Percentiles rank a stretch among this genome's conserved stretches.
These are phyloP conservation scores for Saxophila tyrrhenica DNA, from an alignment of 495 filamentous ascomycete species.

Conservation along the genomic window DNA sequence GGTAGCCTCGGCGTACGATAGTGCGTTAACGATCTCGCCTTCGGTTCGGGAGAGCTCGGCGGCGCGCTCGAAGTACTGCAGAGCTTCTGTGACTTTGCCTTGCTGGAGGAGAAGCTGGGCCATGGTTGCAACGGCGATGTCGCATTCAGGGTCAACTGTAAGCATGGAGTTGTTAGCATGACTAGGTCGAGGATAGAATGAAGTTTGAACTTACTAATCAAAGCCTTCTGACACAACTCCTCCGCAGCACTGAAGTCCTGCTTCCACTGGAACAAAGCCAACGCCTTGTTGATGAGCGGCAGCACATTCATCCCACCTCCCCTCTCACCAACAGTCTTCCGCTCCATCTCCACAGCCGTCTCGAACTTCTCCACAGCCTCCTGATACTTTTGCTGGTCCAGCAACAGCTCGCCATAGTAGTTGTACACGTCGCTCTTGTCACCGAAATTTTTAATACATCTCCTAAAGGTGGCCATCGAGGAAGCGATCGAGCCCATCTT, in stretches of 20 bases:
- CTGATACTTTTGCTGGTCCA: constrained; percentile 89
- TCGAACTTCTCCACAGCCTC: constrained; percentile 99
- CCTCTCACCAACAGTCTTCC: constrained; percentile 53
- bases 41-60: constrained; percentile 93
- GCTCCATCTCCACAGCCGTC: constrained; percentile 94
- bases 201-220: constrained; percentile 67
- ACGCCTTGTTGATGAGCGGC: constrained; percentile 95
- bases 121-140: constrained; percentile 98
- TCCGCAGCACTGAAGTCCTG: constrained; percentile 90
- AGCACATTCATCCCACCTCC: constrained; percentile 93
- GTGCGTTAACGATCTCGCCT: constrained; percentile 82
- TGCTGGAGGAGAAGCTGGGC: constrained; percentile 96
- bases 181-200: background rate
- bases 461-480: constrained; percentile 94
- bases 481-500: constrained; percentile 98
- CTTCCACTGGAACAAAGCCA: constrained; percentile 96
- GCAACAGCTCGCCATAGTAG: constrained; percentile 96
- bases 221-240: constrained; percentile 89
- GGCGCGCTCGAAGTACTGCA: constrained; percentile 94
- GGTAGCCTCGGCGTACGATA: constrained; percentile 95
- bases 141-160: constrained; percentile 95
- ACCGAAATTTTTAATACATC: constrained; percentile 96
- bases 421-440: constrained; percentile 97
- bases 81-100: constrained; percentile 87
- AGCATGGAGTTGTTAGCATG: background rate